These are phyloP conservation scores for Hymenoscyphus albidus DNA, from an alignment of 2,329 filamentous ascomycete genomes.

Conservation along the genomic window DNA sequence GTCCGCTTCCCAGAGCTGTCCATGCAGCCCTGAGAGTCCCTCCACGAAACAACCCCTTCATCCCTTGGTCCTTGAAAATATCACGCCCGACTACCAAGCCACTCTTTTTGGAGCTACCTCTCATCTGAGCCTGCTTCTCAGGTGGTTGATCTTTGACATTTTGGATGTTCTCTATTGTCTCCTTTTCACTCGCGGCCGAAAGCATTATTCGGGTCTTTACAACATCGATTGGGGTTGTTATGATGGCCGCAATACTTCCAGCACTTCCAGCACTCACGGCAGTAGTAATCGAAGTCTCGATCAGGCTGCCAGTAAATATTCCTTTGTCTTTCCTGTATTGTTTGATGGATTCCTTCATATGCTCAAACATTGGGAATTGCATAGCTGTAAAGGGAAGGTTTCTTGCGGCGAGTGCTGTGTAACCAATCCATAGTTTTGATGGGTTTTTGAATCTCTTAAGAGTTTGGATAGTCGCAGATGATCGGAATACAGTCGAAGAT, in stretches of 20 bases:
- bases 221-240: conserved; percentile 89
- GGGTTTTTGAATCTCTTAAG: conserved; percentile 54
- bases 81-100: conserved; percentile 59
- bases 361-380: conserved; percentile 85
- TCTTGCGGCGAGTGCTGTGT: conserved; percentile 73
- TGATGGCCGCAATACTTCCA: conserved; percentile 68
- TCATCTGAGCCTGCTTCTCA: conserved; percentile 28
- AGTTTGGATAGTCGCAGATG: conserved; percentile 50
- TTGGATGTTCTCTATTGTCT: conserved; percentile 29
- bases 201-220: conserved; percentile 91
- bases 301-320: conserved; percentile 37
- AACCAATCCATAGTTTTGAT: conserved; percentile 62
- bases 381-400: conserved; percentile 86
- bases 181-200: conserved; percentile 42
- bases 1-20: conserved; percentile 73
- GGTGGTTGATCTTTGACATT: conserved; percentile 27
- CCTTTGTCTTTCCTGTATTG: conserved; percentile 39
- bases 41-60: conserved; percentile 74
- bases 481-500: conserved; percentile 46
- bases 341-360: conserved; percentile 54
- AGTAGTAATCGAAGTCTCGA: conserved; percentile 68
- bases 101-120: conserved; percentile 38
- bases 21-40: conserved; percentile 69
- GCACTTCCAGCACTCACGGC: conserved; percentile 70
- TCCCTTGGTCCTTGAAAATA: conserved; percentile 62